Conservation (phyloP, 257 asterid species). For the Solanum phureja region DNA sequence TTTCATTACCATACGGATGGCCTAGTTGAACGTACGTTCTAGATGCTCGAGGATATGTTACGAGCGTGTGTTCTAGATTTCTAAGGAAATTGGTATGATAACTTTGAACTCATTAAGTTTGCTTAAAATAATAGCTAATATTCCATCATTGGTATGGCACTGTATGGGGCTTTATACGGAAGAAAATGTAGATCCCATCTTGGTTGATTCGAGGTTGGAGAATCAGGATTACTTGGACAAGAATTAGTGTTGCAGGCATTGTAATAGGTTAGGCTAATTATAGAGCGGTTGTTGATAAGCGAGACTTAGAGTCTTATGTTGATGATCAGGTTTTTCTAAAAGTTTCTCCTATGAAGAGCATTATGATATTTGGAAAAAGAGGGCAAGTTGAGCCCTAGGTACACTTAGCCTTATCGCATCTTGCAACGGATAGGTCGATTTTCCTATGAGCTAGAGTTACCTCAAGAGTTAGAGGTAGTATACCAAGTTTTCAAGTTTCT, state of each 20-base stretch:
- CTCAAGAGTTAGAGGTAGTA: neutral
- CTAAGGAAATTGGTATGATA: neutral
- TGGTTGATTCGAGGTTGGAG: neutral
- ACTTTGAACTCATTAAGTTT: neutral
- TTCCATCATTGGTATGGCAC: neutral
- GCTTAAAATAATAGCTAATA: too few relatives aligned
- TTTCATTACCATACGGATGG: too few relatives aligned
- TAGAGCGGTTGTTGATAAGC: accelerated
- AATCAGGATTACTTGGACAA: too few relatives aligned
- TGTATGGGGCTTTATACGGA: neutral
- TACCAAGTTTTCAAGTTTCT: too few relatives aligned
- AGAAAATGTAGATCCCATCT: too few relatives aligned
- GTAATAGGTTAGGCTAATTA: neutral
- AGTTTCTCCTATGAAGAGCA: neutral
- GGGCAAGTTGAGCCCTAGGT: neutral
- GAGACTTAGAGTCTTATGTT: neutral
- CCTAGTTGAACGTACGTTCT: neutral
- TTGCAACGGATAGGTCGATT: too few relatives aligned
- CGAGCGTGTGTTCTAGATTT: neutral
- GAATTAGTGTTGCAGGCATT: neutral
- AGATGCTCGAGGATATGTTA: too few relatives aligned
- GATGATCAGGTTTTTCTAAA: neutral
- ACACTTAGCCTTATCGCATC: too few relatives aligned
- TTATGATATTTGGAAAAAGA: neutral
- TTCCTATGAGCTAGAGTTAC: neutral